Base-by-base conservation (phyloP, 1,139 yeast species). In the Candida albicans region DNA sequence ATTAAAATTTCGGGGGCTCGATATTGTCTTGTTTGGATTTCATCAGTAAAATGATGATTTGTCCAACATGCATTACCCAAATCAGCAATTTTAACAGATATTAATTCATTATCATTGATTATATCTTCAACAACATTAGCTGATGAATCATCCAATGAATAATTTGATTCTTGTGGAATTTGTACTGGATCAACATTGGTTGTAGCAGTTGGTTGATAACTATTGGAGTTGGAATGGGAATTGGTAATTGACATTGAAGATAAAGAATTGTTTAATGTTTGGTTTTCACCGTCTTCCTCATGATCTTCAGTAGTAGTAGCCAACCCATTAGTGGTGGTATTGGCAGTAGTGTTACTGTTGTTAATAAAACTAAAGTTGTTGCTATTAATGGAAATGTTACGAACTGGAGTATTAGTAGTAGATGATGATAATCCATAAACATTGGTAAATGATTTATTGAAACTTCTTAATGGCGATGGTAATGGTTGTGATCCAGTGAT, bases 401-500 rank as follows among this genome's bases (percentile, higher is more conserved):
- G 61, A 14, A 65, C 58, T 3, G 79, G 78, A 1, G 77, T 72
- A 50, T 70, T 71, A 42, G 73, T 64, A 2, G 76, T 70, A 8
- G 77, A 68, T 30, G 55, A 61, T 7, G 76, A 62, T 33, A 70
- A 59, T 9, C 73, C 75, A 45, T 64, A 68, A 14, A 67, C 67
- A 44, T 64, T 69, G 28, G 73, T 62, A 43, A 68, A 68, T 25
- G 69, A 64, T 52, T 61, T 68, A 52, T 61, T 70, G 55, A 58
- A 71, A 0, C 81, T 72, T 50, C 79, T 71, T 46, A 87, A 69
- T 2, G 95, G 93, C 0, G 91, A 83, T 1, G 95, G 95, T 42
- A 88, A 67, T 11, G 96, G 96, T 58, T 86, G 93, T 0, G 93
- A 84, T 1, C 93, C 96, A 0, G 95, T 87, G 40, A 91, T 84